phyloP scores from a whole-genome alignment of 2,329 filamentous ascomycete genomes.

The Claviceps paspali region DNA sequence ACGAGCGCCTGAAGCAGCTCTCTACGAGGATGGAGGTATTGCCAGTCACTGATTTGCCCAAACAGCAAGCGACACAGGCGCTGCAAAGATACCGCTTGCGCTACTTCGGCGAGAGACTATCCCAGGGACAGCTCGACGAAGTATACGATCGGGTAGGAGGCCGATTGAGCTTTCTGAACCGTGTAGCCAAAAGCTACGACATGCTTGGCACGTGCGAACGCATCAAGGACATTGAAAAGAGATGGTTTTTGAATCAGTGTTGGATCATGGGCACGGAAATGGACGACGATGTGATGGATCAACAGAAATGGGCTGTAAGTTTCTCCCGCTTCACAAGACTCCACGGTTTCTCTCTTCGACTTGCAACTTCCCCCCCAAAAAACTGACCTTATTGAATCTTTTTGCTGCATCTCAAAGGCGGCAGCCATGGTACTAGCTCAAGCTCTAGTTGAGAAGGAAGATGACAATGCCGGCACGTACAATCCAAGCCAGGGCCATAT shows the following conservation, averaged over 20 bases:
- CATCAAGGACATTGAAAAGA: slow-evolving; percentile 54
- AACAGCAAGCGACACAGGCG: slow-evolving; percentile 59
- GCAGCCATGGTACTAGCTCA: slow-evolving; percentile 88
- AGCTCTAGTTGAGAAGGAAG: slow-evolving; percentile 73
- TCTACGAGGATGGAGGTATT: slow-evolving; percentile 92
- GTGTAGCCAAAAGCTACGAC: slow-evolving; percentile 71
- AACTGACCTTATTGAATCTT: too few relatives aligned
- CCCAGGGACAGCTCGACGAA: slow-evolving; percentile 45
- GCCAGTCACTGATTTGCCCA: slow-evolving; percentile 69
- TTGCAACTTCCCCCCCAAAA: not conserved
- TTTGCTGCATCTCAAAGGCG: slow-evolving; percentile 47
- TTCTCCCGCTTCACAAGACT: not conserved
- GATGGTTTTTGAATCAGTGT: slow-evolving; percentile 65
- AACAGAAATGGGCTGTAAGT: slow-evolving; percentile 80
- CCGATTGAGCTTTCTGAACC: slow-evolving; percentile 71
- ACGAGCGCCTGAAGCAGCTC: slow-evolving; percentile 82
- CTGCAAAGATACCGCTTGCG: slow-evolving; percentile 65
- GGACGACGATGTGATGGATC: slow-evolving; percentile 97
- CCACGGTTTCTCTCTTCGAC: too few relatives aligned
- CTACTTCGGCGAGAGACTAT: slow-evolving; percentile 52
- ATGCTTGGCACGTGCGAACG: slow-evolving; percentile 69
- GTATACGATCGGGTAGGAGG: slow-evolving; percentile 83
- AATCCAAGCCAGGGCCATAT: slow-evolving; percentile 54
- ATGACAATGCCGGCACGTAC: slow-evolving; percentile 49
- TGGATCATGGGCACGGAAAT: slow-evolving; percentile 58